These are phyloP conservation scores for Boletus vinaceobasis DNA, from an alignment of 768 basidiomycete species.

Conservation along the genomic window DNA sequence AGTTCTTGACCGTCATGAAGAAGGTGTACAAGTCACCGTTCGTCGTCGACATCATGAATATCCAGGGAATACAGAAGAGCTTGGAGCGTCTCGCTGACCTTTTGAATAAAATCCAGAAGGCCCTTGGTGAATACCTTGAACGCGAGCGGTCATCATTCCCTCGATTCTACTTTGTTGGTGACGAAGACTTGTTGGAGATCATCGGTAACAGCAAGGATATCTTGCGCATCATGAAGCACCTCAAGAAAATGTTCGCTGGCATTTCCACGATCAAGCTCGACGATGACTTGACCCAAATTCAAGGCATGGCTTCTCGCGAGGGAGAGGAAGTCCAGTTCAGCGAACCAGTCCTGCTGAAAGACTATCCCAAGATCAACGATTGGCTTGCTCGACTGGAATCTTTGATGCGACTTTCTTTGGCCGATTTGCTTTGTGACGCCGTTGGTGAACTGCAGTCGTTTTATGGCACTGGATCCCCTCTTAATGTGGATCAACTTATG, in stretches of 20 bases:
- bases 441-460: conserved; percentile 78
- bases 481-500: conserved; percentile 71
- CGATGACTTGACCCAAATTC: conserved; percentile 83
- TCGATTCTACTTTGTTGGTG: conserved; percentile 99
- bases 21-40: conserved; percentile 99
- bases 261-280: conserved; percentile 87
- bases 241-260: conserved; percentile 99
- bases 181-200: conserved; percentile 97
- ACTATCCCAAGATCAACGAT: conserved; percentile 97
- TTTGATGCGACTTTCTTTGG: conserved; percentile 90
- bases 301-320: conserved; percentile 92
- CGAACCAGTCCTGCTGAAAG: conserved; percentile 80
- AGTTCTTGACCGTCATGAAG: conserved; percentile 98
- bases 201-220: conserved; percentile 99
- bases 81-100: conserved; percentile 95
- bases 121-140: conserved; percentile 97
- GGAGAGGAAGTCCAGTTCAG: conserved; percentile 90
- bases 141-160: conserved; percentile 97
- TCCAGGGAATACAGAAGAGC: conserved; percentile 94
- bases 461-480: conserved; percentile 61
- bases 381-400: conserved; percentile 92
- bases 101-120: conserved; percentile 98
- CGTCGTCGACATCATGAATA: conserved; percentile 94
- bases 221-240: conserved; percentile 95
- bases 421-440: conserved; percentile 73